A percentile compares a stretch with the other conserved stretches of the same genome.
phyloP scores from a whole-genome alignment of 176 grass and related monocot genomes.

The Ensete glaucum region DNA sequence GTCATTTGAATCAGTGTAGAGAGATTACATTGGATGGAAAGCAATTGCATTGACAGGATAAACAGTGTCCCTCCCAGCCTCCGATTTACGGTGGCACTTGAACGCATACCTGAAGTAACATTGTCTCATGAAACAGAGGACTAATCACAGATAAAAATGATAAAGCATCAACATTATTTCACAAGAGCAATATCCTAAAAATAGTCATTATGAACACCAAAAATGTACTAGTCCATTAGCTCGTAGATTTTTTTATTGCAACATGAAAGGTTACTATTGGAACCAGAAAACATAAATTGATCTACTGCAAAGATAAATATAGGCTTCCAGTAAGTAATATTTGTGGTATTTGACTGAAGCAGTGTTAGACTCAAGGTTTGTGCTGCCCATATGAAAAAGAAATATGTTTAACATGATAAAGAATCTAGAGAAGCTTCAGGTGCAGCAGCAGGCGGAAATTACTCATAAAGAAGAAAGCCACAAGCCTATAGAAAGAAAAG shows the following conservation, averaged over 20 bases:
- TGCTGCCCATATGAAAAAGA: background rate
- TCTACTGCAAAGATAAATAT: background rate
- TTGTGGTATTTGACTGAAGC: background rate
- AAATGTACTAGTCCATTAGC: background rate
- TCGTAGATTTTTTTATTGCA: background rate
- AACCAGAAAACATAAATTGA: background rate
- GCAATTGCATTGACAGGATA: slow-evolving; percentile 97
- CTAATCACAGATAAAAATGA: slow-evolving; percentile 5
- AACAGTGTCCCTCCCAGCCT: slow-evolving; percentile 80
- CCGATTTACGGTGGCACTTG: slow-evolving; percentile 95
- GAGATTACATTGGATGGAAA: slow-evolving; percentile 89
- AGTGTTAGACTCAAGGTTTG: background rate
- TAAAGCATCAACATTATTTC: background rate
- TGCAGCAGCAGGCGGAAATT: background rate
- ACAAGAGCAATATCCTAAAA: background rate
- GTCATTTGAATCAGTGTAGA: slow-evolving; percentile 1
- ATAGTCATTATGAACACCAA: background rate
- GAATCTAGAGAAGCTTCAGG: background rate
- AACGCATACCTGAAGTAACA: slow-evolving; percentile 75
- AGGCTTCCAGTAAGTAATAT: background rate
- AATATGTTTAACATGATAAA: background rate
- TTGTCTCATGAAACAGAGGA: slow-evolving; percentile 3
- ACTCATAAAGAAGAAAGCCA: background rate
- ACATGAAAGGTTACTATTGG: background rate
- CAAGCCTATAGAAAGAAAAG: background rate